phyloP scores from a whole-genome alignment of 345 rosid genomes.

The Jatropha curcas region DNA sequence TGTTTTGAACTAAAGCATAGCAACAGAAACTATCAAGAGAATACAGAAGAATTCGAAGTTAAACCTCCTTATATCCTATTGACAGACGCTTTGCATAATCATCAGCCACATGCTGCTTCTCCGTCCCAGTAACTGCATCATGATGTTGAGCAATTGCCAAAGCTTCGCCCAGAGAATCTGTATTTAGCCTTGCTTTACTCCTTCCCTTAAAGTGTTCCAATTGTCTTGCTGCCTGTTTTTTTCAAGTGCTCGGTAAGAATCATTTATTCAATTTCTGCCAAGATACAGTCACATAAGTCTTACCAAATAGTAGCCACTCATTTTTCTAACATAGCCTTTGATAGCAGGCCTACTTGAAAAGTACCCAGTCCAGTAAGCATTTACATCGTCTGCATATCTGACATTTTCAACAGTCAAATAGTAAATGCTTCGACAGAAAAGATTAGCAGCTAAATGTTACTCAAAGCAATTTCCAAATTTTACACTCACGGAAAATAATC shows the following conservation, averaged over 20 bases:
- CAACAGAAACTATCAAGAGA: conserved; percentile 7
- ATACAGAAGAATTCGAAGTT: not conserved
- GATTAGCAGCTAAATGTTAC: not conserved
- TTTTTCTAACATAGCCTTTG: conserved; percentile 48
- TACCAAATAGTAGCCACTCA: conserved; percentile 56
- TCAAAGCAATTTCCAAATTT: not conserved
- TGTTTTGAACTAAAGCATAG: not conserved
- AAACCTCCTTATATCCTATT: conserved; percentile 50
- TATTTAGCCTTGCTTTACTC: conserved; percentile 36
- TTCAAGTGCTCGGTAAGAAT: conserved; percentile 9
- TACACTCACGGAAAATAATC: conserved; percentile 55
- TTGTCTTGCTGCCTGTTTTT: conserved; percentile 53
- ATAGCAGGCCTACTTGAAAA: conserved; percentile 52
- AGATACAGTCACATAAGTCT: not conserved
- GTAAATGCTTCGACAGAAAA: conserved; percentile 3
- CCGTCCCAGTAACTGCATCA: conserved; percentile 52
- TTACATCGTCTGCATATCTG: conserved; percentile 52
- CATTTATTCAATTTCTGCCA: not conserved
- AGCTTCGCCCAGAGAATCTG: conserved; percentile 52
- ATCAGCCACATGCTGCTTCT: conserved; percentile 53
- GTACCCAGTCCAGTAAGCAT: conserved; percentile 62
- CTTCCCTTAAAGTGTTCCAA: conserved; percentile 46
- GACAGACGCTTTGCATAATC: conserved; percentile 50
- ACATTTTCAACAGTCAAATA: conserved; percentile 7
- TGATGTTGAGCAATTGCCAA: conserved; percentile 53